These are phyloP conservation scores for Aspergillus bertholletiae DNA, from an alignment of 495 filamentous ascomycete species.

Conservation along the genomic window DNA sequence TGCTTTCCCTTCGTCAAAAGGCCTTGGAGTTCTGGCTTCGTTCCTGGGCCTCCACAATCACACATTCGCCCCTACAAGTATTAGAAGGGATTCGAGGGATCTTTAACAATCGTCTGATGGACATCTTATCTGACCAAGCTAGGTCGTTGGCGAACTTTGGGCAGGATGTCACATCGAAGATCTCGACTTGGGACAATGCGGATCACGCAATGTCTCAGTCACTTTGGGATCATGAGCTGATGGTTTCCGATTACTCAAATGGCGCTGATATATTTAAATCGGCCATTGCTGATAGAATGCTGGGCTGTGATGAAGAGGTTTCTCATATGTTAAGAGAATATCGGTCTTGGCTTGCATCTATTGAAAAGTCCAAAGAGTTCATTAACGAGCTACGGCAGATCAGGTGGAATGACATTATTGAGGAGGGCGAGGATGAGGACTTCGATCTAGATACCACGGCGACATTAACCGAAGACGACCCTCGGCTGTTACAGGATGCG, in stretches of 20 bases:
- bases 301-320: constrained; percentile 67
- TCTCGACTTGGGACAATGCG: constrained; percentile 51
- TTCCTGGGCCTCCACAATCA: constrained; percentile 37
- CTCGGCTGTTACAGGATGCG: constrained; percentile 56
- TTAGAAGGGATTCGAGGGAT: constrained; percentile 64
- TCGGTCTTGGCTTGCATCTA: constrained; percentile 61
- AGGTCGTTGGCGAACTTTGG: constrained; percentile 56
- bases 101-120: constrained; percentile 61
- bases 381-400: constrained; percentile 64
- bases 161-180: constrained; percentile 41
- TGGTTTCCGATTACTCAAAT: constrained; percentile 47
- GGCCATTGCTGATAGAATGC: constrained; percentile 44
- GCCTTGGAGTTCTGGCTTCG: constrained; percentile 73
- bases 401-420: constrained; percentile 74
- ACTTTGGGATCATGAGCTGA: constrained; percentile 60
- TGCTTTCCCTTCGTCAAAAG: constrained; percentile 65
- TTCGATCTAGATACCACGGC: constrained; percentile 58
- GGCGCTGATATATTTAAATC: constrained; percentile 55
- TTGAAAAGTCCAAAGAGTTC: constrained; percentile 56
- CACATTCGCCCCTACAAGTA: constrained; percentile 52
- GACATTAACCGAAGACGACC: constrained; percentile 70
- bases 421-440: constrained; percentile 70
- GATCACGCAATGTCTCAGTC: constrained; percentile 43
- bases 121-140: constrained; percentile 57
- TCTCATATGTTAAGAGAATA: constrained; percentile 57